Base-by-base conservation (phyloP, 2,329 filamentous ascomycete genomes). In the Xenoacremonium recifei region DNA sequence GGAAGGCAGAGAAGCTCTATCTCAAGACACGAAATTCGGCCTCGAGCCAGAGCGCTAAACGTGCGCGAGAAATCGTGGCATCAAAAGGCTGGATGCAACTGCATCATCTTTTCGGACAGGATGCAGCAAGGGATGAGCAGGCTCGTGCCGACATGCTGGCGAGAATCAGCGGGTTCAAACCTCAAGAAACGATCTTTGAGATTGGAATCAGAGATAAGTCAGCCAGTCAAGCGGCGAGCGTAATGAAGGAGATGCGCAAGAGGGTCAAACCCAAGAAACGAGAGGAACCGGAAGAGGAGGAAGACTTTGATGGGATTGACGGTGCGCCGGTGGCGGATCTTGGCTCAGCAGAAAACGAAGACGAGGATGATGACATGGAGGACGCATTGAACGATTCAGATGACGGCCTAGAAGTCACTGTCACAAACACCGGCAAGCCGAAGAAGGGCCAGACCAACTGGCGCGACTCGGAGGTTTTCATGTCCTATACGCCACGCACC, bases 131-230 rank as follows among this genome's bases (percentile, higher is more conserved):
- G 23, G 68, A 78, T 20, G 87, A 92, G 58, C 77, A 82, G 45
- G 84, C 88, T 36, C 80, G 91, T 21, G 82, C 90, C 36, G 83
- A 86, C 37, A 95, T 99, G 88, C 73, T 99, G 21, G 89, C 89
- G 21, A 81, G 84, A 44, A 89, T 99, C 43, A 91, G 89, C 56
- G 85, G 86, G 2, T 99, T 93, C 69, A 82, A 89, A 54, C 93
- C 95, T 0, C 76, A 84, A 32, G 93, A 99, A 66, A 97, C 92
- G 0, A 89, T 99, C n/a, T 99, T 99, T 55, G 93, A 99, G 65
- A 84, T 96, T 49, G 87, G 87, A 6, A 82, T 85, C 53, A 79
- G 84, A 47, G 85, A 83, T 29, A 85, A 87, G 51, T 75, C 72
- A 2, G 73, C 72, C 27, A 74, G 69, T 36, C 82, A 85, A 59